Base-by-base conservation (phyloP, 208 protist species). In the Trypanosoma rangeli region DNA sequence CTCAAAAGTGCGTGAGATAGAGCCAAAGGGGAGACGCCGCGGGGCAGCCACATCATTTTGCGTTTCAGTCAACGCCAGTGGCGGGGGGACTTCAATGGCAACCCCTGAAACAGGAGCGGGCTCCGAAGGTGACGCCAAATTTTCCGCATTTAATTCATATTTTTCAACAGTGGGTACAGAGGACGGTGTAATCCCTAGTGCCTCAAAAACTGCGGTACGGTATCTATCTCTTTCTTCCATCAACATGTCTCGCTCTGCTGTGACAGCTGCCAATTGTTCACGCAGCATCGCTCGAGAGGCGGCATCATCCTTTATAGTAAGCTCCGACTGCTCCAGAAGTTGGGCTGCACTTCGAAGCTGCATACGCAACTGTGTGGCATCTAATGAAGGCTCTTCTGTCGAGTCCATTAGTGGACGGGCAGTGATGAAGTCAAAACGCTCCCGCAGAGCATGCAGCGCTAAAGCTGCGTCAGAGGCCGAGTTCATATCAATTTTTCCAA, bases 171-270 rank as follows among this genome's bases (percentile, higher is more conserved):
- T 80, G 37, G 54, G 44, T 31, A 73, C 61, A 4, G 63, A 70
- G 44, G 20, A 49, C 9, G 26, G n/a, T 39, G 63, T 66, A 0
- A 73, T 64, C 9, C 81, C 78, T 1, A 83, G 67, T 20, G 74
- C 70, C 9, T 80, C 71, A 73, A 95, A 93, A 66, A 95, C 79
- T 22, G 79, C 80, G n/a, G 84, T 76, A 24, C 90, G 79, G 70
- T 93, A 96, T 65, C 84, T 79, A 61, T 96, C 86, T 16, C 91
- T 80, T 68, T 96, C 91, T 35, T 83, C 71, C 42, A 74, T 68
- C 49, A 93, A 57, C 44, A 83, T 64, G 24, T 93, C 90, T 10
- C 78, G 72, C 58, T 92, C 87, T 16, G 85, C 77, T 5, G 55
- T 78, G 10, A 74, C 63, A 18, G 79, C 81, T 8, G 83, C 79